A percentile compares a stretch with the other conserved stretches of the same genome.
Conservation (phyloP, 2,329 filamentous ascomycete species). For the Botryotinia calthae region DNA sequence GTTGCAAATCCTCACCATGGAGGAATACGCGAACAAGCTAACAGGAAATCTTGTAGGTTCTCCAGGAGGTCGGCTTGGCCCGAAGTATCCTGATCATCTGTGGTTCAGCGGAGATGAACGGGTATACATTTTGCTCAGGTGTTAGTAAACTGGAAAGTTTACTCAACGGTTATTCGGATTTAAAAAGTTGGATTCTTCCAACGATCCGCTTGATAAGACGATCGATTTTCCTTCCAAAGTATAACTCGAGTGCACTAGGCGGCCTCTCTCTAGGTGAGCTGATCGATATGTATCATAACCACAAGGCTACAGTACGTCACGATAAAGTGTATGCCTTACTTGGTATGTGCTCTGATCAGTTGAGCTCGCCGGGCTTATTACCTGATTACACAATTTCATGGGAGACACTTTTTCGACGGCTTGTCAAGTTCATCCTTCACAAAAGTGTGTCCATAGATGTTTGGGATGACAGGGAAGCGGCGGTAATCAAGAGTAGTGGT, state of each 20-base stretch:
- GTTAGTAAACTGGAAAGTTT: background rate
- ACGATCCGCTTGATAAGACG: background rate
- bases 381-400: background rate
- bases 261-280: background rate
- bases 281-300: background rate
- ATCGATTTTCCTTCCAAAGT: background rate
- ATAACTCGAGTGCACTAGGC: background rate
- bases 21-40: background rate
- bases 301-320: background rate
- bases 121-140: background rate
- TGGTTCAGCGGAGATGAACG: background rate
- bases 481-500: background rate
- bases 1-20: background rate
- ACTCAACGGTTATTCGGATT: background rate
- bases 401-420: background rate
- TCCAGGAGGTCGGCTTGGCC: background rate
- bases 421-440: background rate
- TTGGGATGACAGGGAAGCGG: background rate
- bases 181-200: background rate
- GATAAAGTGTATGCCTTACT: slow-evolving; percentile 4
- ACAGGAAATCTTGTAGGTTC: background rate
- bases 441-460: background rate
- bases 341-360: background rate
- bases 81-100: background rate
- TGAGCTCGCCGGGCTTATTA: background rate